Base-by-base conservation (phyloP, 2,329 filamentous ascomycete species). In the Coleophoma cylindrospora region DNA sequence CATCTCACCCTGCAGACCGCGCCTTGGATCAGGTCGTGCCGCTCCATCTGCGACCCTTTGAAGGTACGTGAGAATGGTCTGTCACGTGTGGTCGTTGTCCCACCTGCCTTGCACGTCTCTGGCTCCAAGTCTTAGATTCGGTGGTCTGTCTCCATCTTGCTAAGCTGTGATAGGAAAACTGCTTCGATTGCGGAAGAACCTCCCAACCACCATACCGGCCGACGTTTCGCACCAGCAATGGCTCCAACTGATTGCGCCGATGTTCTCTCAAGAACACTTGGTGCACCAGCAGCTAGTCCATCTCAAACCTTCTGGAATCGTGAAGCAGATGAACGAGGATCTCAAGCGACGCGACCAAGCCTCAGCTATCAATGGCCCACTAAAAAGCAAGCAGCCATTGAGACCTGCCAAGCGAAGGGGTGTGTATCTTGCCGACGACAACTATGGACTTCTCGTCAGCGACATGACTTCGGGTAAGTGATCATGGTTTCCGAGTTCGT, bases 401-500 rank as follows among this genome's bases (percentile, higher is more conserved):
- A 57, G 83, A 63, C 65, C 76, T 47, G 59, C 68, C 68, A 66
- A 81, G 71, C 64, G 79, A 17, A 66, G 65, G 40, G 73, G 75
- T 14, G 64, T 74, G 6, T 80, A 76, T 53, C 67, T 81, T 3
- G 75, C 73, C 4, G 70, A 75, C 13, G 73, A 76, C 12, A 80
- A 86, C 57, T 79, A 81, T 61, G 88, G 83, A 6, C 79, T 90
- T 60, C 69, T 92, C 3, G 77, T 92, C 45, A 84, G 85, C 53
- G 86, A 91, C 61, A 91, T 92, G 86, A 78, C 76, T 2, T 70
- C 73, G 21, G 53, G 66, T 67, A 56, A 14, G 61, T 54, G n/a
- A 9, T 33, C 19, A 33, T 11, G 38, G 5, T 14, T 22, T 37
- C 13, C 14, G 36, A 40, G 12, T 19, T 32, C 21, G 41, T 38